phyloP scores from a whole-genome alignment of 768 basidiomycete species.

The Leccinum rimulosum region DNA sequence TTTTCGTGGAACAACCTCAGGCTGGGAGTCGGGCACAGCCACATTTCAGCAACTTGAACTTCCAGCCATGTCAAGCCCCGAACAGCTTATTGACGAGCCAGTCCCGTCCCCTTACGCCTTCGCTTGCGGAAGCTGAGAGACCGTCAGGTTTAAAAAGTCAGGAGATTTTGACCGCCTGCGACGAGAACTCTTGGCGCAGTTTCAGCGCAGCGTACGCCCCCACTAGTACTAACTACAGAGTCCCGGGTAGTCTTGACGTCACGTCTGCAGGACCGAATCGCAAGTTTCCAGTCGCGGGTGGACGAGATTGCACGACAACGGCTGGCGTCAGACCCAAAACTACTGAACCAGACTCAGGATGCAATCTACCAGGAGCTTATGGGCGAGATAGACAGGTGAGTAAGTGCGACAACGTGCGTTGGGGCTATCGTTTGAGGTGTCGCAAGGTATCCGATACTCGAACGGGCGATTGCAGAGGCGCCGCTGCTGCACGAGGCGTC shows the following conservation, averaged over 20 bases:
- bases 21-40: slow-evolving; percentile 8
- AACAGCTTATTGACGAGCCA: slow-evolving; percentile 65
- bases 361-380: slow-evolving; percentile 58
- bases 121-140: neutral
- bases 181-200: slow-evolving; percentile 59
- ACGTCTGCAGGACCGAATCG: slow-evolving; percentile 44
- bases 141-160: slow-evolving; percentile 68
- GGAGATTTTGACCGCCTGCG: slow-evolving; percentile 76
- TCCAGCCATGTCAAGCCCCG: slow-evolving; percentile 54
- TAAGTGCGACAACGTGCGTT: neutral
- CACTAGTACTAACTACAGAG: neutral
- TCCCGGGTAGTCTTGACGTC: neutral
- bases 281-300: slow-evolving; percentile 54
- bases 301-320: slow-evolving; percentile 60
- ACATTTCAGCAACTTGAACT: slow-evolving; percentile 15
- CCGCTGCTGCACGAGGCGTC: slow-evolving; percentile 47
- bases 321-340: slow-evolving; percentile 50
- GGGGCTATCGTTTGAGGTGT: neutral
- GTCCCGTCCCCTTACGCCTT: slow-evolving; percentile 9
- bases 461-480: slow-evolving; percentile 55
- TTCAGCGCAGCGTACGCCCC: slow-evolving; percentile 55
- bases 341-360: slow-evolving; percentile 52
- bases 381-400: slow-evolving; percentile 71
- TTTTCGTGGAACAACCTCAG: slow-evolving; percentile 9
- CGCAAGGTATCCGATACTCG: slow-evolving; percentile 62